Conservation (phyloP, 2,329 filamentous ascomycete genomes). For the Diaporthe nobilis region DNA sequence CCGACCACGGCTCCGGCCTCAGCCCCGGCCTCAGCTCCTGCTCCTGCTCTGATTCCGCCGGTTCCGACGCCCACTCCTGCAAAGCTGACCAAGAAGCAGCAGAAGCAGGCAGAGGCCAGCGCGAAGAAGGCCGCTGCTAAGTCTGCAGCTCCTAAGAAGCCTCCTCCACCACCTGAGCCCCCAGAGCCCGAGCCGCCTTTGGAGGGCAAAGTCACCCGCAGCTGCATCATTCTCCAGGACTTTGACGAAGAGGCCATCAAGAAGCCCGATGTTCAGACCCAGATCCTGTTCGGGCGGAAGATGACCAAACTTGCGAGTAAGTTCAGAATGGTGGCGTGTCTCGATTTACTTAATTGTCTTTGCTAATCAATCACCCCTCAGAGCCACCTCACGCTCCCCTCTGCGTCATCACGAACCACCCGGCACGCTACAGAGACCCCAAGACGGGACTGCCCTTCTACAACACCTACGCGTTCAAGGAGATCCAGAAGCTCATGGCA, state of each 20-base stretch:
- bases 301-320: conserved; percentile 71
- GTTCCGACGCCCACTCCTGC: not conserved
- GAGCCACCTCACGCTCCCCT: conserved; percentile 67
- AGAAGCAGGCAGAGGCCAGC: conserved; percentile 29
- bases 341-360: not conserved
- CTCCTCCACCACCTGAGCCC: conserved; percentile 49
- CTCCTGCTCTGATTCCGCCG: not conserved
- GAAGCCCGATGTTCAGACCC: conserved; percentile 70
- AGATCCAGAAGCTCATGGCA: conserved; percentile 80
- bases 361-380: conserved; percentile 45
- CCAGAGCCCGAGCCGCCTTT: conserved; percentile 49
- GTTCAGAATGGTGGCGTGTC: conserved; percentile 44
- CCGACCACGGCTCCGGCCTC: not conserved
- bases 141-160: conserved; percentile 39
- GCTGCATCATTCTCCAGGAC: conserved; percentile 72
- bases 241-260: conserved; percentile 70
- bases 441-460: conserved; percentile 86
- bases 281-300: conserved; percentile 71
- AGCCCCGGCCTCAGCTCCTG: not conserved
- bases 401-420: conserved; percentile 87
- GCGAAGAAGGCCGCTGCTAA: conserved; percentile 35
- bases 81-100: conserved; percentile 39
- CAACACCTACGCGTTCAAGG: conserved; percentile 83
- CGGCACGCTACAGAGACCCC: conserved; percentile 88
- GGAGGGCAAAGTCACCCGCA: conserved; percentile 68